These are phyloP conservation scores for Diaporthe sp. DNA, from an alignment of 2,329 filamentous ascomycete genomes.

Conservation along the genomic window DNA sequence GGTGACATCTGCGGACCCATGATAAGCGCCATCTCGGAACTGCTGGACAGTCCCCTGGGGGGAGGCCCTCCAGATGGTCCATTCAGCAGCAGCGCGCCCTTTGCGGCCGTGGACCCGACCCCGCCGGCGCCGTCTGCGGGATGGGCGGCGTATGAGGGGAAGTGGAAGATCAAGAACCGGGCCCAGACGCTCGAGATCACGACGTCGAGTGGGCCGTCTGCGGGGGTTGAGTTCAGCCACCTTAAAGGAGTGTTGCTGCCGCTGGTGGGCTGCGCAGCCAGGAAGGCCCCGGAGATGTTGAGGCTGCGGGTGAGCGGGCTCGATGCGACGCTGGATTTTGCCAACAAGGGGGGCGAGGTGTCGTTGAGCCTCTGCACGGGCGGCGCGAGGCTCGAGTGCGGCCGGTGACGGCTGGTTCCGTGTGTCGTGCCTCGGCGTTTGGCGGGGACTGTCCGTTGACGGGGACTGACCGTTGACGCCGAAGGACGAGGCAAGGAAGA, in stretches of 20 bases:
- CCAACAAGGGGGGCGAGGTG: neutral
- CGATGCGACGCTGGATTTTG: slow-evolving; percentile 28
- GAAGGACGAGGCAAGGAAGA: slow-evolving; percentile 12
- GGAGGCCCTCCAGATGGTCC: neutral
- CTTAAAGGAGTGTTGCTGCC: slow-evolving; percentile 23
- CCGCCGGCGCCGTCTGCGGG: neutral
- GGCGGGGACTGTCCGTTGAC: slow-evolving; percentile 14
- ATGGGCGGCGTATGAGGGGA: slow-evolving; percentile 32
- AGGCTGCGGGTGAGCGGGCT: slow-evolving; percentile 28
- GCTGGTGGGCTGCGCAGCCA: slow-evolving; percentile 29
- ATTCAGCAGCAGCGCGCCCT: neutral
- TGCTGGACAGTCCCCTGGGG: slow-evolving; percentile 27
- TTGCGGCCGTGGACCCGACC: slow-evolving; percentile 7
- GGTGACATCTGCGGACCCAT: slow-evolving; percentile 23
- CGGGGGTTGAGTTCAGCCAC: slow-evolving; percentile 21
- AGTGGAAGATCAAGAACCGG: slow-evolving; percentile 31
- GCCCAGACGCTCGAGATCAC: slow-evolving; percentile 29
- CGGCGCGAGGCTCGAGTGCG: slow-evolving; percentile 31
- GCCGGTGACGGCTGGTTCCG: slow-evolving; percentile 23
- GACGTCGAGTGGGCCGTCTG: neutral
- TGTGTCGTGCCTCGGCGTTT: slow-evolving; percentile 14
- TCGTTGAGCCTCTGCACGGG: slow-evolving; percentile 30
- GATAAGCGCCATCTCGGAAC: slow-evolving; percentile 23
- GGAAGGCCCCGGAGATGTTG: slow-evolving; percentile 6
- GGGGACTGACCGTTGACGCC: slow-evolving; percentile 12